Evolutionary conservation across 805 yeast genomes (phyloP).

Genomic region (Starmera pachycereana): DNA sequence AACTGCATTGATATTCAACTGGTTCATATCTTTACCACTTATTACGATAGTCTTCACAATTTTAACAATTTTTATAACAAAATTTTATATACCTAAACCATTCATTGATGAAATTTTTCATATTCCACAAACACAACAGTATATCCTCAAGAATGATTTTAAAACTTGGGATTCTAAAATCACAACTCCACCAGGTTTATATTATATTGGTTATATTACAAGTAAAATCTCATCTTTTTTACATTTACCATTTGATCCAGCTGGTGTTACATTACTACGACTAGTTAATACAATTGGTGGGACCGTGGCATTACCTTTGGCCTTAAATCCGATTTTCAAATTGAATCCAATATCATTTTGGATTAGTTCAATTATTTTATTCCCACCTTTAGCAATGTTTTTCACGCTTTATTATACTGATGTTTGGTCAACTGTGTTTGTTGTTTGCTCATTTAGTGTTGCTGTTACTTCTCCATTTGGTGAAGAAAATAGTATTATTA

Average conservation of each 20-base stretch:
- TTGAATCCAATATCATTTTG: conserved; percentile 33
- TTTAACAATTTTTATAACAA: conserved; percentile 20
- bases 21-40: conserved; percentile 23
- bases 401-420: conserved; percentile 84
- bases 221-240: conserved; percentile 15
- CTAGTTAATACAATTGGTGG: conserved; percentile 62
- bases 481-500: conserved; percentile 22
- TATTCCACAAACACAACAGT: conserved; percentile 63
- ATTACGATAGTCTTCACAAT: conserved; percentile 16
- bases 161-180: conserved; percentile 77
- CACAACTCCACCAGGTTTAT: conserved; percentile 95
- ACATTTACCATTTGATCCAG: conserved; percentile 18
- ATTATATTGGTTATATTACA: conserved; percentile 35
- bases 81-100: conserved; percentile 19
- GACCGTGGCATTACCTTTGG: conserved; percentile 37
- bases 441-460: conserved; percentile 43
- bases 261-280: conserved; percentile 34
- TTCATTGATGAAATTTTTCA: conserved; percentile 78
- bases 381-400: conserved; percentile 68
- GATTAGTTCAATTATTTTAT: conserved; percentile 33
- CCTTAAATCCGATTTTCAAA: conserved; percentile 27
- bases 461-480: conserved; percentile 32
- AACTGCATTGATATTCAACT: conserved; percentile 17
- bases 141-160: conserved; percentile 47
- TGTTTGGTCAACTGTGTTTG: conserved; percentile 76